Base-by-base conservation (phyloP, 371 early-diverging fungal species). In the Rhizopus arrhizus region DNA sequence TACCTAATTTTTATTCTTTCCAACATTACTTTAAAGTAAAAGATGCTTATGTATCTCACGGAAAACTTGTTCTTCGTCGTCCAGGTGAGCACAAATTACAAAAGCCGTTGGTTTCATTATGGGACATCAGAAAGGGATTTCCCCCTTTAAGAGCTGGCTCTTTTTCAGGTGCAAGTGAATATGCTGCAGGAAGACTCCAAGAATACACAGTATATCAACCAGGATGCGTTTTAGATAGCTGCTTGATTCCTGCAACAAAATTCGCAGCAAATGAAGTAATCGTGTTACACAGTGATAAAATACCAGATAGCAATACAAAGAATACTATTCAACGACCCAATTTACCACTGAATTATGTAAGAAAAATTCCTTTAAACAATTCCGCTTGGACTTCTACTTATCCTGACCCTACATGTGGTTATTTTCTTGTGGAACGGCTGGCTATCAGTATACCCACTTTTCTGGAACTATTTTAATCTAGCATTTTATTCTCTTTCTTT, bases 1-100 rank as follows among this genome's bases (percentile, higher is more conserved):
- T 64, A 7, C 80, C 80, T 11, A 58, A 66, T 31, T 70, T 71
- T 53, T 43, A 42, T 36, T 41, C 60, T 9, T 35, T 54, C 8
- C 60, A 66, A 3, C 54, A 74, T 35, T 80, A 63, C 62, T 80
- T 80, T 42, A 58, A 60, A 58, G 77, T 80, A 1, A 77, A 80
- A 58, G 72, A 77, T 71, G 60, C 69, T 0, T 80, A 77, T 70
- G 80, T 80, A 16, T 77, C 73, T 29, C 80, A 80, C 59, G 80
- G 80, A 7, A 80, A 77, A 49, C 59, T 80, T 47, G 56, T 80
- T 10, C 31, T 80, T 31, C 47, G 72, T 46, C 60, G 60, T 15
- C 53, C 60, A 29, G 43, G 59, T 56, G 59, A 59, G 10, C 31
- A 3, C 33, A 38, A 33, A 16, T 51, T 13, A 40, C 58, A 61